A percentile compares a stretch with the other conserved stretches of the same genome.
Conservation (phyloP, 2,329 filamentous ascomycete genomes). For the Lachnellula arida region DNA sequence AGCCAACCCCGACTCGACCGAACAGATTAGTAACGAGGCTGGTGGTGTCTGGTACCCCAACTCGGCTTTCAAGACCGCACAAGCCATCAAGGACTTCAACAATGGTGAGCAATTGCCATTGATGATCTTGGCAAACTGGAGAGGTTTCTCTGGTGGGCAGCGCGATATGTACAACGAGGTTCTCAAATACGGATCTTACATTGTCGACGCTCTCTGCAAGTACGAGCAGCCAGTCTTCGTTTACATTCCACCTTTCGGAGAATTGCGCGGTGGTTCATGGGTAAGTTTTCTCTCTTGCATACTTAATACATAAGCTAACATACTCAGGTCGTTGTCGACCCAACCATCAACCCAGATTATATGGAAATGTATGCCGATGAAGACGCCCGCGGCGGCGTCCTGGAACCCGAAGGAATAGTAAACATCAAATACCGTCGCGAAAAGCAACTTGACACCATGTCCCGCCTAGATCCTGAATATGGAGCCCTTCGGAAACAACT, state of each 20-base stretch:
- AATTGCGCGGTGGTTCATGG: constrained; percentile 98
- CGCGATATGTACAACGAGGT: constrained; percentile 99
- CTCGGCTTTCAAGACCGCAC: constrained; percentile 98
- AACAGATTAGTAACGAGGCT: constrained; percentile 90
- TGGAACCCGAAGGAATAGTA: constrained; percentile 96
- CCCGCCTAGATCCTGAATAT: constrained; percentile 82
- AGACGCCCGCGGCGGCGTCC: constrained; percentile 90
- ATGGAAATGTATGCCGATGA: constrained; percentile 99
- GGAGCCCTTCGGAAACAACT: constrained; percentile 77
- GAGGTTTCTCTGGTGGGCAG: constrained; percentile 99
- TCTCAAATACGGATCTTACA: constrained; percentile 98
- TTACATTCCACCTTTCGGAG: constrained; percentile 94
- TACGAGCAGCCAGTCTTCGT: constrained; percentile 98
- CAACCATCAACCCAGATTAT: constrained; percentile 89
- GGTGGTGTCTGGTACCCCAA: constrained; percentile 99
- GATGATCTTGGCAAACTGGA: constrained; percentile 99
- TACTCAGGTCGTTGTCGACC: constrained; percentile 80
- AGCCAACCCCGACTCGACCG: constrained; percentile 96
- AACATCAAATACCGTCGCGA: constrained; percentile 98
- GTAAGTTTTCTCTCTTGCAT: constrained; percentile 37
- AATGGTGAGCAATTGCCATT: constrained; percentile 94
- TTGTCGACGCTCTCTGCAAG: constrained; percentile 96
- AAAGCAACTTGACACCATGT: constrained; percentile 96
- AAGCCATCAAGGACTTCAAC: constrained; percentile 99
- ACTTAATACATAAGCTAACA: constrained; percentile 30